Evolutionary conservation across 805 yeast species (phyloP), one percentile per base, ranked within the genome.

Genomic region (Starmera dryadoides): DNA sequence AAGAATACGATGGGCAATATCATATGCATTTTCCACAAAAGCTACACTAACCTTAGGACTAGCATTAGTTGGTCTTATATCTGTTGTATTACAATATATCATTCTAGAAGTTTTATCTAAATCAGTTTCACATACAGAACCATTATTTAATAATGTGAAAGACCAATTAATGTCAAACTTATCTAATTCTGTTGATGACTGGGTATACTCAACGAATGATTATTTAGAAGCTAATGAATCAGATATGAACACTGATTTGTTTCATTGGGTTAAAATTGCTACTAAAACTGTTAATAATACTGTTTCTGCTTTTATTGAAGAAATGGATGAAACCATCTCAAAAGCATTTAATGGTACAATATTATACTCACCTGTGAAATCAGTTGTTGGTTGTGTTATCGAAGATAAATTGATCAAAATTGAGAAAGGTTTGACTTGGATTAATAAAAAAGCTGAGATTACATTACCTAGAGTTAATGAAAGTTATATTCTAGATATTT

Each of bases 351-450:
- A 79, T 5, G 69, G 69, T 3, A 86, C 97, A 0, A 73, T 83
- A 1, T 61, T 91, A 10, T 74, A 78, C 35, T 55, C 56, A 1
- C 84, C 94, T 0, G 68, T 87, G 34, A 68, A 71, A 22, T 70
- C 81, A 0, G 77, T 87, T 0, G 83, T 89, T 4, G 77, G 80
- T 25, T 91, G 98, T 62, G 75, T 86, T 3, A 66, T 93, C 30
- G 91, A 86, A 15, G 67, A 81, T 36, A 93, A 91, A 50, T 57
- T 91, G 6, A 68, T 67, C 12, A 67, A 71, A 18, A 64, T 87
- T 3, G 84, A 84, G 45, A 54, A 73, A 23, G 98, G 94, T 0
- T 60, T 89, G 39, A 72, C 79, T 2, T 93, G 97, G 97, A 63
- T 88, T 2, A 68, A 81, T 48, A 64, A 80, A 28, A 66, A 84